These are phyloP conservation scores for Botrytis porri DNA, from an alignment of 2,329 filamentous ascomycete species.

Conservation along the genomic window DNA sequence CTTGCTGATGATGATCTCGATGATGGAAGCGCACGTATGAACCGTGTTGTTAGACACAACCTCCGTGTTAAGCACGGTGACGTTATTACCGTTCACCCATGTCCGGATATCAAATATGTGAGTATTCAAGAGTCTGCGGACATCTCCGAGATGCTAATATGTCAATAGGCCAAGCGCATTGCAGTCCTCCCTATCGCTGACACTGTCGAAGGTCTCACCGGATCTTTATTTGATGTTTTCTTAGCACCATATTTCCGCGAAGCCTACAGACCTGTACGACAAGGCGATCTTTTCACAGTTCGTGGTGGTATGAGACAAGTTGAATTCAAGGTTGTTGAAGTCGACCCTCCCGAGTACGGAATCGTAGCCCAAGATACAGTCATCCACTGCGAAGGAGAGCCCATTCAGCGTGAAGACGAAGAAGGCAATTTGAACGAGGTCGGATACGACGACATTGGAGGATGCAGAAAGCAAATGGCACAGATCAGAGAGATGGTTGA, in stretches of 20 bases:
- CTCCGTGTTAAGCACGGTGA: constrained; percentile 98
- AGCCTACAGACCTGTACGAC: constrained; percentile 93
- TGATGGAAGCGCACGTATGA: constrained; percentile 94
- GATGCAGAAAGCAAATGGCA: constrained; percentile 99
- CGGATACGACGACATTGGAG: constrained; percentile 98
- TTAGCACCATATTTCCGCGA: constrained; percentile 99
- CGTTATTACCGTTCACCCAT: constrained; percentile 94
- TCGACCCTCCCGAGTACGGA: constrained; percentile 96
- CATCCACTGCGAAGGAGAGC: constrained; percentile 97
- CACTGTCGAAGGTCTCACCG: constrained; percentile 95
- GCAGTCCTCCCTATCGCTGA: constrained; percentile 97
- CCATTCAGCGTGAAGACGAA: constrained; percentile 96
- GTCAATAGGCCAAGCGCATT: constrained; percentile 86
- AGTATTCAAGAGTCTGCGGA: constrained; percentile 42
- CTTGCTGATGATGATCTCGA: constrained; percentile 96
- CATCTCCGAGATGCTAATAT: constrained; percentile 29
- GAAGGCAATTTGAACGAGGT: constrained; percentile 99
- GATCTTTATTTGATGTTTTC: constrained; percentile 98
- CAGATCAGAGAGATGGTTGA: constrained; percentile 99
- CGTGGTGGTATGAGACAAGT: constrained; percentile 98
- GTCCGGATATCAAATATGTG: constrained; percentile 99
- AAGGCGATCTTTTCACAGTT: constrained; percentile 96
- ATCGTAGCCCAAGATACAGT: constrained; percentile 98
- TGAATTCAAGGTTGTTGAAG: constrained; percentile 99
- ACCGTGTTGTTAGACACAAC: constrained; percentile 98